phyloP scores from a whole-genome alignment of 2,329 filamentous ascomycete species.

The Diaporthe amygdali region DNA sequence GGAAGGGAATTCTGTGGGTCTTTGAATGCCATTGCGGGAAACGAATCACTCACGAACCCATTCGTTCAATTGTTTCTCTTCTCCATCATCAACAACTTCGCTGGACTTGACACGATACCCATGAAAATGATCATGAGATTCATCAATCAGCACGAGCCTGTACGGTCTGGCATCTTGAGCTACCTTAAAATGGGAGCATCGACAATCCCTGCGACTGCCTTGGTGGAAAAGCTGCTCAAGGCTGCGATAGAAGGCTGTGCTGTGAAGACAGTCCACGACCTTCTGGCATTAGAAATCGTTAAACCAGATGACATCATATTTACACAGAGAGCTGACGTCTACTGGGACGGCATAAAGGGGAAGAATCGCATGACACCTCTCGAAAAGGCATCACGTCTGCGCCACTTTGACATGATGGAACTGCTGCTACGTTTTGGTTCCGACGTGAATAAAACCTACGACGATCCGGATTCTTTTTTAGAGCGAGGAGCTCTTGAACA shows the following conservation, averaged over 20 bases:
- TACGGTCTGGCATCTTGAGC: neutral
- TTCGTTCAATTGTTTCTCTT: neutral
- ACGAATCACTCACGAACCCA: neutral
- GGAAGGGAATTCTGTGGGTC: neutral
- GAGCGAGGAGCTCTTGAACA: neutral
- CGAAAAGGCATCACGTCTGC: neutral
- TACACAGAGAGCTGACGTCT: neutral
- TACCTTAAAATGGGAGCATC: neutral
- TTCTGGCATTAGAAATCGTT: neutral
- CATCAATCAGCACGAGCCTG: neutral
- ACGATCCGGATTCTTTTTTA: rapidly evolving
- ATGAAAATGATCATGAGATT: neutral
- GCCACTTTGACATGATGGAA: neutral
- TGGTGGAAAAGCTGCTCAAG: neutral
- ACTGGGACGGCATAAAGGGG: neutral
- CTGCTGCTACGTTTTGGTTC: neutral
- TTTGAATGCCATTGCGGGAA: neutral
- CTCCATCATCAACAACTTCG: neutral
- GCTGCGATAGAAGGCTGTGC: neutral
- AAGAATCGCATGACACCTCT: neutral
- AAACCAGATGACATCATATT: neutral
- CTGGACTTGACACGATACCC: neutral
- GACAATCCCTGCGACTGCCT: neutral
- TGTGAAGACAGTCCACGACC: neutral
- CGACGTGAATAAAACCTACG: neutral